Base-by-base conservation (phyloP, 2,329 filamentous ascomycete species). In the Sarocladium oryzae region DNA sequence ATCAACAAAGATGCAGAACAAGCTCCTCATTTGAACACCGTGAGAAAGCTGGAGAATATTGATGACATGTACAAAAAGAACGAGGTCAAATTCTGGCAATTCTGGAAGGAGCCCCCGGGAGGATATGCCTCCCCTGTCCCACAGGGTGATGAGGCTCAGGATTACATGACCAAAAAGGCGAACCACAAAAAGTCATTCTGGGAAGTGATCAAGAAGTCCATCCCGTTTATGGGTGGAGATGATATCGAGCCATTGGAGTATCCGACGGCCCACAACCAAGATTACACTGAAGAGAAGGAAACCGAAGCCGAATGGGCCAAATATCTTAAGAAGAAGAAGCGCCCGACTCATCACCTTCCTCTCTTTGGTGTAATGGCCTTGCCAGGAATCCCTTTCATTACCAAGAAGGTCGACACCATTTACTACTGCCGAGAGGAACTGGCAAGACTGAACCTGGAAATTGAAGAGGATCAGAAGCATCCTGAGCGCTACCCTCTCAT, bases 351-450 rank as follows among this genome's bases (percentile, higher is more conserved):
- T 71, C 83, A 85, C 43, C 71, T 96, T 9, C 82, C 89, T 0
- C 68, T 69, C 1, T 80, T 79, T 38, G 72, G 71, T 1, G 76
- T 75, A 64, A 74, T 70, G 1, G 96, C 87, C 85, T 82, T 96
- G 65, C 86, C 86, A 2, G 81, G 83, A 0, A 65, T 96, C n/a
- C 89, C 87, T 4, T 69, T 90, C 1, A 66, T 96, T 48, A 90
- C 88, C 51, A 85, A 89, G 65, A 96, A 97, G 67, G 91, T 96
- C 2, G 93, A 99, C 64, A 92, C 87, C 0, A 97, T 99, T 57
- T 90, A 95, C 62, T 87, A 91, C 73, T 95, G 89, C 59, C 87
- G 93, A 2, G 82, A 84, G 56, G 86, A 97, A 65, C 69, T 99
- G 24, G 91, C 93, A 16, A 82, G 88, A 13, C 74, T 97, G 16